phyloP scores from a whole-genome alignment of 257 asterid species.

The Nicotiana attenuata region DNA sequence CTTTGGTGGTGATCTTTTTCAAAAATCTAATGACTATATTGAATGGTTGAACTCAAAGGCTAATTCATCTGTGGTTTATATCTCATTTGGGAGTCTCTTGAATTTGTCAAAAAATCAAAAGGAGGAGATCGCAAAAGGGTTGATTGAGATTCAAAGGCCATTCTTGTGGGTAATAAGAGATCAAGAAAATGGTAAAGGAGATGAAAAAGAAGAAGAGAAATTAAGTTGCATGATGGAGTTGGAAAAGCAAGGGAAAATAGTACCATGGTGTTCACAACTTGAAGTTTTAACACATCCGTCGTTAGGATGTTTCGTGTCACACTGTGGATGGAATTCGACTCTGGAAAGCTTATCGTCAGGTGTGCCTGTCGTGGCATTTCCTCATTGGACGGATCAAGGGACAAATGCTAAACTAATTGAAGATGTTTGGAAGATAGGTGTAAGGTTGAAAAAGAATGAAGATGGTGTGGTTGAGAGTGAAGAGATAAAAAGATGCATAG shows the following conservation, averaged over 20 bases:
- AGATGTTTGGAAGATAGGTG: slow-evolving; percentile 28
- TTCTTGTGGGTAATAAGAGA: slow-evolving; percentile 36
- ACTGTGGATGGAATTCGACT: slow-evolving; percentile 38
- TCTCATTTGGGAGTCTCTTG: slow-evolving; percentile 29
- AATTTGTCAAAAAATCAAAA: slow-evolving; percentile 16
- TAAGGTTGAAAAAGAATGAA: slow-evolving; percentile 8
- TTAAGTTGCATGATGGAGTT: slow-evolving; percentile 20
- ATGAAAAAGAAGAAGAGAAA: neutral
- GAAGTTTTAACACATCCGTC: slow-evolving; percentile 29
- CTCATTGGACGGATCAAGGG: slow-evolving; percentile 31
- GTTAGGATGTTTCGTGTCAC: slow-evolving; percentile 28
- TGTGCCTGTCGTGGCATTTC: slow-evolving; percentile 25
- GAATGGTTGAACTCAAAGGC: slow-evolving; percentile 27
- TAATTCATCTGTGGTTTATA: slow-evolving; percentile 21
- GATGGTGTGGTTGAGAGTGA: slow-evolving; percentile 19
- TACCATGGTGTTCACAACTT: slow-evolving; percentile 37
- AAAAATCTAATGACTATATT: slow-evolving; percentile 8
- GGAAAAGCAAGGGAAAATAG: slow-evolving; percentile 25
- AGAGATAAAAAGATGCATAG: slow-evolving; percentile 24
- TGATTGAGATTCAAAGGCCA: slow-evolving; percentile 13
- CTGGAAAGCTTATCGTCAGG: slow-evolving; percentile 20
- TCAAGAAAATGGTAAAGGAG: neutral
- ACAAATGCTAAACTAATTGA: slow-evolving; percentile 26
- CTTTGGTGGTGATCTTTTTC: slow-evolving; percentile 14
- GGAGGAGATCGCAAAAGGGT: slow-evolving; percentile 24